Base-by-base conservation (phyloP, 352 stramenopile genomes). In the Aphanomyces cochlioides region DNA sequence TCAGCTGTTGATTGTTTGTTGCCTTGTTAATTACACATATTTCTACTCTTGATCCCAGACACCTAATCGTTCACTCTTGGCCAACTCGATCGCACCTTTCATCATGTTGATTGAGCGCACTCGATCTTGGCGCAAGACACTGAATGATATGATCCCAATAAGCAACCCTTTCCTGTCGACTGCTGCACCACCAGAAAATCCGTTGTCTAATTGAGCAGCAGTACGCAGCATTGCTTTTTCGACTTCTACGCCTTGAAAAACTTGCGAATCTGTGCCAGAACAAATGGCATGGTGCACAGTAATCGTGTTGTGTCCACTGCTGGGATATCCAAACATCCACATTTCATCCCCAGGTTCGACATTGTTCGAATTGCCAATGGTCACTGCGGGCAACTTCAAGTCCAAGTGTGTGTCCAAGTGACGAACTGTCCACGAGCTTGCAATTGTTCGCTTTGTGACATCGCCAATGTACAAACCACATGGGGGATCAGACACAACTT, bases 311-410 rank as follows among this genome's bases (percentile, higher is more conserved):
- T 95, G 87, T 19, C 87, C 87, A 53, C 84, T 92, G 73, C 87
- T 95, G 19, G 87, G 87, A 61, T 95, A 95, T 8, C 87, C 87
- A 78, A 95, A 95, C 87, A 95, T 95, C 87, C 87, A 95, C 85
- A 95, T 92, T 66, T 95, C 87, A 68, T 95, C 87, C 34, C 87
- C 87, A 13, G 87, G 87, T 66, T 95, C 87, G 19, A 95, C 81
- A 40, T 93, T 95, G 74, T 95, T 95, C 45, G 87, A 95, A 65
- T 95, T 95, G 38, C 87, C 87, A 63, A 95, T 92, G 4, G 78
- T 78, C 34, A 95, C 85, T 7, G 87, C 85, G 0, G 87, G 85
- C 3, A 95, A 66, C 67, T 92, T 95, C n/a, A 70, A 8, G 19
- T 61, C 10, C 45, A 61, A 45, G 1, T 39, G 12, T 34, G 38